These are phyloP conservation scores for Boletus rubropictus DNA, from an alignment of 768 basidiomycete genomes.

Conservation along the genomic window DNA sequence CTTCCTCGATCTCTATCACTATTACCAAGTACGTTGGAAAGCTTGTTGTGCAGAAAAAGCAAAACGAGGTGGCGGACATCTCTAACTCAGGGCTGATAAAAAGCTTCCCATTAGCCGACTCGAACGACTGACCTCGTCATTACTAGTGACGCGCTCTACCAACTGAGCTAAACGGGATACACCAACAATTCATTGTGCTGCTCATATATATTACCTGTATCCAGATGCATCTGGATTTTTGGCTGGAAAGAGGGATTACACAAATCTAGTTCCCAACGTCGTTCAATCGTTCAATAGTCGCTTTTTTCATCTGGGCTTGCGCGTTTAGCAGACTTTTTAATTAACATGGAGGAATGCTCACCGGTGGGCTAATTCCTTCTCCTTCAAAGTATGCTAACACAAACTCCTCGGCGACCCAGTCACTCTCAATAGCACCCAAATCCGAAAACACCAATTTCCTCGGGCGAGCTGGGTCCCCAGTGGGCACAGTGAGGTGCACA, in stretches of 20 bases:
- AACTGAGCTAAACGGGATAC: slow-evolving; percentile 38
- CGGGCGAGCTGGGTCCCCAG: slow-evolving; percentile 36
- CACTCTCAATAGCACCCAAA: slow-evolving; percentile 62
- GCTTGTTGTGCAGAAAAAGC: too few species aligned
- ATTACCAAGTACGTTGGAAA: too few species aligned
- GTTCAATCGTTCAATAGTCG: slow-evolving; percentile 21
- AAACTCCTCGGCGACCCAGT: slow-evolving; percentile 73
- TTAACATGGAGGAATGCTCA: slow-evolving; percentile 31
- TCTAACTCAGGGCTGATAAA: too few species aligned
- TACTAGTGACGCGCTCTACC: slow-evolving; percentile 68
- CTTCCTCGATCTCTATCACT: too few species aligned
- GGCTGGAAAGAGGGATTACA: background rate
- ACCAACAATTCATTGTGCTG: too few species aligned
- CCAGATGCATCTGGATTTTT: too few species aligned
- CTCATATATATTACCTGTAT: too few species aligned
- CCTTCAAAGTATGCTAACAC: slow-evolving; percentile 72
- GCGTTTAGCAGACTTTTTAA: background rate
- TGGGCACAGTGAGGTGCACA: slow-evolving; percentile 58
- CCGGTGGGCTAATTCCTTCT: slow-evolving; percentile 63
- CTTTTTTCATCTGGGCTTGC: slow-evolving; percentile 26
- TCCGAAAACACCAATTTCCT: slow-evolving; percentile 64
- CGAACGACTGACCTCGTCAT: slow-evolving; percentile 67
- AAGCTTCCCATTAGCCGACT: slow-evolving; percentile 46
- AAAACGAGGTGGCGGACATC: too few species aligned
- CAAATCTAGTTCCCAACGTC: slow-evolving; percentile 17